phyloP scores from a whole-genome alignment of 2,329 filamentous ascomycete species.

The Cytospora chrysosperma region DNA sequence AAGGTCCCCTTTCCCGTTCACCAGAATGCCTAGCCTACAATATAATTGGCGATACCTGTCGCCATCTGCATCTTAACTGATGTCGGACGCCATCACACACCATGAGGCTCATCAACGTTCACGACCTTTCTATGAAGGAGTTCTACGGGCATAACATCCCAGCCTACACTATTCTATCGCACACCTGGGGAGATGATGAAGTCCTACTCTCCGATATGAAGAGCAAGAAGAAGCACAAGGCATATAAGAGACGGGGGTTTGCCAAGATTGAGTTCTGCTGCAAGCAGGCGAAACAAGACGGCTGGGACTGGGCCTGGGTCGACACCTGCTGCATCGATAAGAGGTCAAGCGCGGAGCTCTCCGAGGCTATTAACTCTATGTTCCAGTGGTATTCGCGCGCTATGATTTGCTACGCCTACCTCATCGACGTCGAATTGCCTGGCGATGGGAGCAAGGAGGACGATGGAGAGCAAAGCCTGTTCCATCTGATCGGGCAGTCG shows the following conservation, averaged over 20 bases:
- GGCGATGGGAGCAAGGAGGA: background rate
- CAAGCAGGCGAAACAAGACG: background rate
- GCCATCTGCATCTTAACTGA: background rate
- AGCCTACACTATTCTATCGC: conserved; percentile 25
- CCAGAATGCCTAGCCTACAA: background rate
- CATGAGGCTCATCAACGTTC: conserved; percentile 5
- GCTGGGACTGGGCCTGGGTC: conserved; percentile 15
- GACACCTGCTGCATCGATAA: conserved; percentile 25
- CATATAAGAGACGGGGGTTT: conserved; percentile 1
- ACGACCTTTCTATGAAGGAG: background rate
- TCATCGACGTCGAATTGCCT: background rate
- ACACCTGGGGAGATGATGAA: conserved; percentile 25
- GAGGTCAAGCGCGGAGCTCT: conserved; percentile 13
- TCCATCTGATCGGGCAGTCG: background rate
- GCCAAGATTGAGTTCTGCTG: conserved; percentile 15
- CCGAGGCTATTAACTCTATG: conserved; percentile 23
- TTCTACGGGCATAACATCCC: conserved; percentile 3
- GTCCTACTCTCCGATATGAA: conserved; percentile 24
- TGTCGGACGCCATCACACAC: background rate
- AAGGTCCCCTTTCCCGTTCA: background rate
- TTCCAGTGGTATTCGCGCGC: conserved; percentile 20
- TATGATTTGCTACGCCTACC: conserved; percentile 16
- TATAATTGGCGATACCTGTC: background rate
- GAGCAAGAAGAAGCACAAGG: background rate
- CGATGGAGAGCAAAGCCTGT: background rate